phyloP scores from a whole-genome alignment of 2,329 filamentous ascomycete genomes.

The Juglanconis juglandina region DNA sequence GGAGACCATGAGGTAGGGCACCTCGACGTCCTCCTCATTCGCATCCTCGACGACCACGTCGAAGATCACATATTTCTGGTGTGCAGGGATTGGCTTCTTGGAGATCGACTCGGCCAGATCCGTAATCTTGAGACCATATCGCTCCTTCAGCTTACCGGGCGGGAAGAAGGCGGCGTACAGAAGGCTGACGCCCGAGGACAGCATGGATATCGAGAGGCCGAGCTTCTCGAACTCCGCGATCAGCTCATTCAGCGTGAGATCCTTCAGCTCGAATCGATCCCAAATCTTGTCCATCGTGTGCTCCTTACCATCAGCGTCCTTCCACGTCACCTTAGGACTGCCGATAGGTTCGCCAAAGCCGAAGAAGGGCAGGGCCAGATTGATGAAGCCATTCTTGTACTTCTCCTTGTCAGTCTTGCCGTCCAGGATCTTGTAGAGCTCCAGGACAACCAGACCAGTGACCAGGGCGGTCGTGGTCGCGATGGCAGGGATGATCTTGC shows the following conservation, averaged over 20 bases:
- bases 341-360: slow-evolving; percentile 96
- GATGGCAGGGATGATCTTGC: slow-evolving; percentile 98
- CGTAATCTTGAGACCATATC: slow-evolving; percentile 79
- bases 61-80: slow-evolving; percentile 94
- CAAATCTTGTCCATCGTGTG: slow-evolving; percentile 85
- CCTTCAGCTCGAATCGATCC: slow-evolving; percentile 90
- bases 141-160: slow-evolving; percentile 73
- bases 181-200: slow-evolving; percentile 94
- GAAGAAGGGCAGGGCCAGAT: slow-evolving; percentile 93
- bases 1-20: slow-evolving; percentile 93
- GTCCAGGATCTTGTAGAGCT: slow-evolving; percentile 94
- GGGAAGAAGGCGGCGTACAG: slow-evolving; percentile 93
- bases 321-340: slow-evolving; percentile 88
- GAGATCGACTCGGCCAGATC: slow-evolving; percentile 83
- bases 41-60: slow-evolving; percentile 91
- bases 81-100: slow-evolving; percentile 84
- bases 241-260: slow-evolving; percentile 82
- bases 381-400: slow-evolving; percentile 99
- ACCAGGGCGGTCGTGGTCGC: slow-evolving; percentile 95
- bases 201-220: slow-evolving; percentile 82
- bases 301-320: slow-evolving; percentile 73
- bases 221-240: slow-evolving; percentile 75
- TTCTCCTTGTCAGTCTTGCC: slow-evolving; percentile 96
- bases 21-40: slow-evolving; percentile 89
- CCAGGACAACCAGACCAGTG: slow-evolving; percentile 86